These are phyloP conservation scores for Solanum stenotomum DNA, from an alignment of 257 asterid species.

Conservation along the genomic window DNA sequence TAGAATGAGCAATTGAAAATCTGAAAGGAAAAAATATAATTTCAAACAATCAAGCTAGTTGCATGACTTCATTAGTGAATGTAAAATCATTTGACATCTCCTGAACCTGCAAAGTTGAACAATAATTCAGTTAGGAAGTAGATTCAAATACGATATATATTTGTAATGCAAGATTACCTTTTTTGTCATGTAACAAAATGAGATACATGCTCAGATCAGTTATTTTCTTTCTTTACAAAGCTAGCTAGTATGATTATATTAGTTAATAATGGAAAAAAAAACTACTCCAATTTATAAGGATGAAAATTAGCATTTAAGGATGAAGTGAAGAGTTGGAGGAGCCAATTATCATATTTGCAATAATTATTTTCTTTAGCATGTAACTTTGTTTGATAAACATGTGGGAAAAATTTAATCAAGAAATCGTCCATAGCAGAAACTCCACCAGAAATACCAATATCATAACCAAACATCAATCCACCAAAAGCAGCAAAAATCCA, in stretches of 20 bases:
- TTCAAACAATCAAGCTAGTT: background rate
- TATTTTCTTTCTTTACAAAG: background rate
- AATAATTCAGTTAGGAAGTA: background rate
- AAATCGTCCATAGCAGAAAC: too few species aligned
- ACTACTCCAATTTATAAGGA: too few species aligned
- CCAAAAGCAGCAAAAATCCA: too few species aligned
- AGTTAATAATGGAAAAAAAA: too few species aligned
- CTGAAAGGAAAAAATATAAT: background rate
- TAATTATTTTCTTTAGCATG: too few species aligned
- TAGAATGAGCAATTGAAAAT: background rate
- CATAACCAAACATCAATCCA: too few species aligned
- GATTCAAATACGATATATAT: background rate
- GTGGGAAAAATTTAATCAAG: too few species aligned
- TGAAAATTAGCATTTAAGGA: too few species aligned
- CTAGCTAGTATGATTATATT: background rate
- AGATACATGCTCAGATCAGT: background rate
- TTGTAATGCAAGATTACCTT: background rate
- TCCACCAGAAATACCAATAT: too few species aligned
- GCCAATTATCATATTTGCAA: too few species aligned
- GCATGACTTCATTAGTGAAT: background rate
- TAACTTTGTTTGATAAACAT: too few species aligned
- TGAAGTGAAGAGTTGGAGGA: too few species aligned
- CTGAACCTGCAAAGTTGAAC: background rate
- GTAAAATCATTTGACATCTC: background rate
- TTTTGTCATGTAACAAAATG: background rate